phyloP scores from a whole-genome alignment of 2,329 filamentous ascomycete genomes.

The Cercospora citrullina region DNA sequence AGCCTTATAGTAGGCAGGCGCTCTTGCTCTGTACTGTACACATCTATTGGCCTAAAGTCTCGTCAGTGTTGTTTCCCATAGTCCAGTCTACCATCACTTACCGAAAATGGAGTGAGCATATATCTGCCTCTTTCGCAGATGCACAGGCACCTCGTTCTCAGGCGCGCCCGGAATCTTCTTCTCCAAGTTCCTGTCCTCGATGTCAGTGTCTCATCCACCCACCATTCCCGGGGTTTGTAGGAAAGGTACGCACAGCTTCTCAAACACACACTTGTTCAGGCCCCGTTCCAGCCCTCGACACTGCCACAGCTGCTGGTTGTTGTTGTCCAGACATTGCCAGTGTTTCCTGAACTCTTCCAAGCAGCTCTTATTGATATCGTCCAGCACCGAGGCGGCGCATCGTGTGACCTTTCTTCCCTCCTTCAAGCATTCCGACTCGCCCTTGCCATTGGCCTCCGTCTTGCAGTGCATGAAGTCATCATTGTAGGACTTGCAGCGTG shows the following conservation, averaged over 20 bases:
- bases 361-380: conserved; percentile 95
- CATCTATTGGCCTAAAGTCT: conserved; percentile 17
- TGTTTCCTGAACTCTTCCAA: conserved; percentile 86
- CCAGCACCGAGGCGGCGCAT: conserved; percentile 94
- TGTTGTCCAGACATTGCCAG: conserved; percentile 94
- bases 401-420: conserved; percentile 95
- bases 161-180: conserved; percentile 55
- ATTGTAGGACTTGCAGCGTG: conserved; percentile 91
- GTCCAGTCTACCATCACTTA: neutral
- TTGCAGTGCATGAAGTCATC: conserved; percentile 99
- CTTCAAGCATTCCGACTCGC: conserved; percentile 92
- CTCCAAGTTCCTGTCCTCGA: conserved; percentile 47
- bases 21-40: conserved; percentile 16
- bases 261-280: conserved; percentile 92
- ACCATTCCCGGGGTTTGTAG: neutral
- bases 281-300: conserved; percentile 85
- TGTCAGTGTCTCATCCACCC: conserved; percentile 7
- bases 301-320: conserved; percentile 97
- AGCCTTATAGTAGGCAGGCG: neutral
- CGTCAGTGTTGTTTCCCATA: neutral
- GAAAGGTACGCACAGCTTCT: conserved; percentile 74
- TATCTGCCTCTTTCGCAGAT: conserved; percentile 51
- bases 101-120: conserved; percentile 25
- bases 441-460: conserved; percentile 84
- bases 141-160: conserved; percentile 51